phyloP scores from a whole-genome alignment of 208 protist genomes.

The Acanthamoeba rhysodes region DNA sequence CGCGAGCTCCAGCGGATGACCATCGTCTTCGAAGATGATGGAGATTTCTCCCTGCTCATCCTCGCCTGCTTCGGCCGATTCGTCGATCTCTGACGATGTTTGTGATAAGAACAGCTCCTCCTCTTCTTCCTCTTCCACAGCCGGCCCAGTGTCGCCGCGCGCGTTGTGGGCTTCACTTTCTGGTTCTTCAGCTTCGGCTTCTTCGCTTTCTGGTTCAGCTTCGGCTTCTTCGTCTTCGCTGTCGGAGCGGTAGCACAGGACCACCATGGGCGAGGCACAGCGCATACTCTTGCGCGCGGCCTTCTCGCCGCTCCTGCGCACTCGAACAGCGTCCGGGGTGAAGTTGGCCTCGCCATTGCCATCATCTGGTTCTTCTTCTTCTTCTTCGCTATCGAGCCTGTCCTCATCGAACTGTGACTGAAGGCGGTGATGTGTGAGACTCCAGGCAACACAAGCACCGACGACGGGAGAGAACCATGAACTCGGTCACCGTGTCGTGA shows the following conservation, averaged over 20 bases:
- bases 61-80: too few species aligned
- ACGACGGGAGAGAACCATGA: neutral
- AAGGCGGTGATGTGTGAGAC: neutral
- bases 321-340: neutral
- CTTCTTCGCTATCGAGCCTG: neutral
- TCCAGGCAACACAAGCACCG: neutral
- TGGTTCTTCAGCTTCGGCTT: too few species aligned
- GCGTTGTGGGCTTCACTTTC: too few species aligned
- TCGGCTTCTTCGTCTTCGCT: neutral
- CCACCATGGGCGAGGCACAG: neutral
- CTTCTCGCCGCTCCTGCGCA: neutral
- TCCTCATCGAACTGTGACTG: slow-evolving; percentile 6
- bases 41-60: too few species aligned
- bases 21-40: too few species aligned
- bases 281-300: neutral
- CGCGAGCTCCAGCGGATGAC: too few species aligned
- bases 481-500: neutral
- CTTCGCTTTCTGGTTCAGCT: too few species aligned
- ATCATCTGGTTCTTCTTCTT: neutral
- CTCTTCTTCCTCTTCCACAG: neutral
- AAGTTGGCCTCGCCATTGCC: neutral
- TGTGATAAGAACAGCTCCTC: neutral
- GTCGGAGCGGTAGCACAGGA: neutral
- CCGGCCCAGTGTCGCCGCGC: too few species aligned
- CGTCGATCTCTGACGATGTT: neutral